Conservation (phyloP, 2,329 filamentous ascomycete species). For the Colletotrichum magnum region DNA sequence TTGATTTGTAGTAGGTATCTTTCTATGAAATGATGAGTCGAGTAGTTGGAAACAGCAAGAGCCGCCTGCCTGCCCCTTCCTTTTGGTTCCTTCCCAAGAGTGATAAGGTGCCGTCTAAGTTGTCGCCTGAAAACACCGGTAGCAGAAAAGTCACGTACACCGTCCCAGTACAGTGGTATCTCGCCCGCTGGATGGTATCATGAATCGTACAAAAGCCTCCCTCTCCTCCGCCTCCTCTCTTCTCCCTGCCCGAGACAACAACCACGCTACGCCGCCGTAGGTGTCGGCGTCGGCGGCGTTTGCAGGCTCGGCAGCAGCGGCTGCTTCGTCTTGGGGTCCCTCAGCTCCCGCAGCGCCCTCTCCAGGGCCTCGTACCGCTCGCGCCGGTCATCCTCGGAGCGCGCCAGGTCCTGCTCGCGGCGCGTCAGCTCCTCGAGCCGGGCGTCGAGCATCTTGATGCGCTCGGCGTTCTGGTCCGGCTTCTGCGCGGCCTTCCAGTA, state of each 20-base stretch:
- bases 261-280: constrained; percentile 42
- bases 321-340: constrained; percentile 70
- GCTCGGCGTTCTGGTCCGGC: constrained; percentile 70
- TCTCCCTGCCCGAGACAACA: background rate
- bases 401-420: constrained; percentile 64
- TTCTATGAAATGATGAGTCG: constrained; percentile 37
- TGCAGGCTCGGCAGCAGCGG: constrained; percentile 62
- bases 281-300: constrained; percentile 43
- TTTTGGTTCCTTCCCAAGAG: constrained; percentile 19
- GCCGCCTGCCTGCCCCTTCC: constrained; percentile 10
- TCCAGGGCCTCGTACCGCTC: constrained; percentile 68
- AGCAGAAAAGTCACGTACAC: background rate
- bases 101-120: constrained; percentile 27
- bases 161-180: constrained; percentile 5
- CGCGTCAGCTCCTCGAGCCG: constrained; percentile 64
- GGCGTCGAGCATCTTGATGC: constrained; percentile 63
- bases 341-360: constrained; percentile 64
- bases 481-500: constrained; percentile 72
- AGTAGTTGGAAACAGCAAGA: constrained; percentile 19
- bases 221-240: background rate
- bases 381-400: constrained; percentile 58
- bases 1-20: constrained; percentile 10
- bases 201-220: constrained; percentile 15
- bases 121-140: background rate
- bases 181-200: constrained; percentile 34